A percentile compares a stretch with the other conserved stretches of the same genome.
Conservation (phyloP, 495 filamentous ascomycete species). For the Aspergillus sclerotiicarbonarius region DNA sequence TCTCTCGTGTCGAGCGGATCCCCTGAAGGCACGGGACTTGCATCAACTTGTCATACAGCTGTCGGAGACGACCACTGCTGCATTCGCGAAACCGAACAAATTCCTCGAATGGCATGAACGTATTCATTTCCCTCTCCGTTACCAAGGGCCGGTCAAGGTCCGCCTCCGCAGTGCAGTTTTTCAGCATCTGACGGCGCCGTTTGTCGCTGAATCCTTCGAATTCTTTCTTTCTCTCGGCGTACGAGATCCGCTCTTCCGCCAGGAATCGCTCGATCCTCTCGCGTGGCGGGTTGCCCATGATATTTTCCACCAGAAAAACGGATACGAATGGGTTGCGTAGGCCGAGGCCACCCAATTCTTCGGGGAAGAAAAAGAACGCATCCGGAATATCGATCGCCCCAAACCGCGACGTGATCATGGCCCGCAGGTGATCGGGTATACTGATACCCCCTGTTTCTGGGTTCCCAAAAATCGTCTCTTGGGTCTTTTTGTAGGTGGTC, state of each 20-base stretch:
- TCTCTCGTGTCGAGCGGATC: conserved; percentile 14
- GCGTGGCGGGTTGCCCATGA: conserved; percentile 26
- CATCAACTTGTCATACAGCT: conserved; percentile 26
- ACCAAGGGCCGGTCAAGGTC: not conserved
- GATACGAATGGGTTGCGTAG: conserved; percentile 55
- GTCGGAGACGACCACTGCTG: conserved; percentile 17
- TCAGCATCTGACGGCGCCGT: conserved; percentile 1
- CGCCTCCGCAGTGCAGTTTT: not conserved
- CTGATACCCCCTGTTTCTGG: conserved; percentile 35
- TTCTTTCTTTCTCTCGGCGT: conserved; percentile 28
- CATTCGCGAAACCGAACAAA: conserved; percentile 43
- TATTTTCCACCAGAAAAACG: conserved; percentile 37
- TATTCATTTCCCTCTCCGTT: conserved; percentile 13
- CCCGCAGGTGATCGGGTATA: conserved; percentile 44
- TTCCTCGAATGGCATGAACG: conserved; percentile 51
- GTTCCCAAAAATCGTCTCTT: conserved; percentile 45
- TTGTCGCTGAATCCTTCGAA: conserved; percentile 25
- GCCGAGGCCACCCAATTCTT: conserved; percentile 54
- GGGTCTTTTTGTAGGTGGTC: conserved; percentile 51
- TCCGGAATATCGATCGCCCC: conserved; percentile 53
- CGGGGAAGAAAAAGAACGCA: conserved; percentile 55
- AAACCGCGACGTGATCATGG: conserved; percentile 48
- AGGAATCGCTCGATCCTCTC: conserved; percentile 35
- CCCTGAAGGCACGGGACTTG: conserved; percentile 18
- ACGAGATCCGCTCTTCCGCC: conserved; percentile 36